These are phyloP conservation scores for Pyrrhoderma lamaoense DNA, from an alignment of 1,284 basidiomycete genomes.

Conservation along the genomic window DNA sequence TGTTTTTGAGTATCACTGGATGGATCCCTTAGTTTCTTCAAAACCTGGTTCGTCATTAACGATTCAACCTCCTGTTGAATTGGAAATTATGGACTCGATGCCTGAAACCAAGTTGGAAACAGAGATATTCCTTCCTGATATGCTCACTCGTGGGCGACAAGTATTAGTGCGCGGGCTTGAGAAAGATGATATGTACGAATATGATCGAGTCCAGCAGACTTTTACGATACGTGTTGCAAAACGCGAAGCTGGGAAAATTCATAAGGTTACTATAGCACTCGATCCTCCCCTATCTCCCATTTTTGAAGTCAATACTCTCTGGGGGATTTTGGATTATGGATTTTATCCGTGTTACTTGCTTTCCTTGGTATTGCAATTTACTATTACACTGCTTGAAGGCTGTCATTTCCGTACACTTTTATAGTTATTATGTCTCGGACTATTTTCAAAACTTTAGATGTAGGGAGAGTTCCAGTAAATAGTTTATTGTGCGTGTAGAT, in stretches of 20 bases:
- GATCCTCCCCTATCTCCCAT: constrained; percentile 43
- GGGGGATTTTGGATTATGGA: constrained; percentile 51
- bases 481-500: no score
- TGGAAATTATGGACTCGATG: constrained; percentile 23
- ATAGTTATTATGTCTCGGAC: no score
- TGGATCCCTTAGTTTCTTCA: constrained; percentile 26
- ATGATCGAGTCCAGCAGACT: constrained; percentile 60
- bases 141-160: constrained; percentile 48
- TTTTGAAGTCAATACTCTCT: constrained; percentile 55
- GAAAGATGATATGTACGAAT: constrained; percentile 38
- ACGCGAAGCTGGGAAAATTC: constrained; percentile 36
- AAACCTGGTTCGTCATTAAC: constrained; percentile 12
- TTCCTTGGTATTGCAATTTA: constrained; percentile 3
- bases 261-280: constrained; percentile 46
- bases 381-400: neutral
- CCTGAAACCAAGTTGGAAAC: constrained; percentile 47
- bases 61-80: constrained; percentile 7
- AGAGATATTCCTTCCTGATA: constrained; percentile 72
- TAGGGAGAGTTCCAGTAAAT: no score
- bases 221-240: constrained; percentile 50
- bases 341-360: constrained; percentile 20
- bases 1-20: constrained; percentile 57
- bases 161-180: constrained; percentile 50
- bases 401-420: neutral
- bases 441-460: no score